Conservation (phyloP, 768 basidiomycete species). For the Rhodocollybia butyracea region DNA sequence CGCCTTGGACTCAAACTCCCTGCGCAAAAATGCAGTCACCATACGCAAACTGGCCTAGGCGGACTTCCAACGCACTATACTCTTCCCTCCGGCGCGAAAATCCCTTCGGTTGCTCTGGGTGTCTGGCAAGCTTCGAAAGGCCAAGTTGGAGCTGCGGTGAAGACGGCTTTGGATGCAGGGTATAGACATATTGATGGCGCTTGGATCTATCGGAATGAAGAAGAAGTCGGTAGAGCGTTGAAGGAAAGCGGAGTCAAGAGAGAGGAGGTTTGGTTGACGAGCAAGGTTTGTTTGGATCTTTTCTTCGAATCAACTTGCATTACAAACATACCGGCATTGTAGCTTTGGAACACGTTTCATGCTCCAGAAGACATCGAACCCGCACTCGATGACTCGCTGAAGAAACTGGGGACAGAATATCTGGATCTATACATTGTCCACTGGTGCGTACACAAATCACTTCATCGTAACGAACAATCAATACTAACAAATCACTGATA, state of each 20-base stretch:
- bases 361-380: slow-evolving; percentile 69
- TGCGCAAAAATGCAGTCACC: background rate
- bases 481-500: no score
- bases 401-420: slow-evolving; percentile 61
- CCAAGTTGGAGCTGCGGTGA: slow-evolving; percentile 46
- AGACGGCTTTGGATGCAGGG: slow-evolving; percentile 52
- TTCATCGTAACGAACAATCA: no score
- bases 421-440: slow-evolving; percentile 82
- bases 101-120: slow-evolving; percentile 66
- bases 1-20: background rate
- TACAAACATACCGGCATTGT: no score
- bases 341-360: slow-evolving; percentile 81
- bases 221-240: slow-evolving; percentile 63
- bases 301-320: no score
- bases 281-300: slow-evolving; percentile 6
- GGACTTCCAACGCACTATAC: slow-evolving; percentile 47
- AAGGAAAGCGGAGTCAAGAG: slow-evolving; percentile 57
- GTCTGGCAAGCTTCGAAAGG: slow-evolving; percentile 57
- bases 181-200: slow-evolving; percentile 76
- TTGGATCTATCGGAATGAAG: slow-evolving; percentile 73
- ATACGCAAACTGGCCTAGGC: background rate
- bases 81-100: slow-evolving; percentile 64
- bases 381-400: slow-evolving; percentile 62
- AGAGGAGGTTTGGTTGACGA: slow-evolving; percentile 62
- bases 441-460: slow-evolving; percentile 42